phyloP scores from a whole-genome alignment of 345 rosid species.

The Rhodamnia argentea region DNA sequence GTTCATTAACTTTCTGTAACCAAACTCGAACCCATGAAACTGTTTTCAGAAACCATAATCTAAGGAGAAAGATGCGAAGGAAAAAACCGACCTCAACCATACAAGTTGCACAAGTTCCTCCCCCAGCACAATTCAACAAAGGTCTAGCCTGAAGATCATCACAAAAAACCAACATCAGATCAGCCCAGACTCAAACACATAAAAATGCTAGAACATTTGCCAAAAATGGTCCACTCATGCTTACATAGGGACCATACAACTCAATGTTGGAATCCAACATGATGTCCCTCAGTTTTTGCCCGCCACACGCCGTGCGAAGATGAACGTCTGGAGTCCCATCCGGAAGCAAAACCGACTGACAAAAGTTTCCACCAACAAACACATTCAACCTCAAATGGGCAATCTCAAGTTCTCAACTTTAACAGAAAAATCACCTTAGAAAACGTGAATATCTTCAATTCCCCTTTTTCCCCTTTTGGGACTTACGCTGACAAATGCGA shows the following conservation, averaged over 20 bases:
- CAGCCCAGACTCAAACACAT: neutral
- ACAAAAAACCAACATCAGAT: neutral
- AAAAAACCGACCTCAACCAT: slow-evolving; percentile 63
- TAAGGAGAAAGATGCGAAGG: neutral
- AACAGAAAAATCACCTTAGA: neutral
- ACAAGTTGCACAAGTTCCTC: slow-evolving; percentile 89
- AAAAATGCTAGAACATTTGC: neutral
- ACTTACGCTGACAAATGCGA: slow-evolving; percentile 85
- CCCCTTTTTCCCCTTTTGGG: neutral
- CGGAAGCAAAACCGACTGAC: slow-evolving; percentile 77
- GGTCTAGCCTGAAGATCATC: slow-evolving; percentile 39
- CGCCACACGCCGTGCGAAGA: slow-evolving; percentile 56
- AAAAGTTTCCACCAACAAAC: neutral
- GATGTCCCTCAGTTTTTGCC: slow-evolving; percentile 83
- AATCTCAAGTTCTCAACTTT: neutral
- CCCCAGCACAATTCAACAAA: slow-evolving; percentile 78
- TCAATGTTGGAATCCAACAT: slow-evolving; percentile 81
- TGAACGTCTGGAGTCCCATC: slow-evolving; percentile 90
- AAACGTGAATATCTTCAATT: neutral
- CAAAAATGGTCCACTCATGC: slow-evolving; percentile 1
- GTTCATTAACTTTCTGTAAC: neutral
- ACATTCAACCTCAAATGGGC: neutral
- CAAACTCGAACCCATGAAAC: neutral
- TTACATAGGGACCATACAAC: slow-evolving; percentile 86
- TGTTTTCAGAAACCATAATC: neutral